Percentiles rank a stretch among this genome's conserved stretches.
Conservation (phyloP, 2,329 filamentous ascomycete genomes). For the Colletotrichum noveboracense region DNA sequence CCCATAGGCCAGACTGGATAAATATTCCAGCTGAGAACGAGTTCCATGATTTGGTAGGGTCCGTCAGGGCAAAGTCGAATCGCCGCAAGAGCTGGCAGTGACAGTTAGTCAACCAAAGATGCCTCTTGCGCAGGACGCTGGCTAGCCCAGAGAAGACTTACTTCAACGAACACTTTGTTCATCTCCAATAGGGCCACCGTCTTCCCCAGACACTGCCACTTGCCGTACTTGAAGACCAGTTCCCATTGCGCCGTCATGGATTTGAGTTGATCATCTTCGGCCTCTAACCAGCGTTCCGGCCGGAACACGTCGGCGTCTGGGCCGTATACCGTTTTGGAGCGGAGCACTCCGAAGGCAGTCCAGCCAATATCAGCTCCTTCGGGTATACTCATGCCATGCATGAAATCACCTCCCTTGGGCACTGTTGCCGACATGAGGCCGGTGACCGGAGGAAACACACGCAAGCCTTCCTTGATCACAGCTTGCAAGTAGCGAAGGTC, state of each 20-base stretch:
- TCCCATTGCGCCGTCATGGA: slow-evolving; percentile 44
- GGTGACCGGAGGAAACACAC: slow-evolving; percentile 49
- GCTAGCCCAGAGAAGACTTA: slow-evolving; percentile 26
- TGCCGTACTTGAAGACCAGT: slow-evolving; percentile 48
- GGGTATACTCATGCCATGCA: slow-evolving; percentile 46
- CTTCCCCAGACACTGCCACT: slow-evolving; percentile 50
- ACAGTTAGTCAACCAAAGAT: background rate
- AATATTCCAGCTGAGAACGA: slow-evolving; percentile 38
- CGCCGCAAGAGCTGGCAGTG: slow-evolving; percentile 33
- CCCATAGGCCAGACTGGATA: slow-evolving; percentile 35
- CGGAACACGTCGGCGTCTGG: slow-evolving; percentile 46
- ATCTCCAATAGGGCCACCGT: slow-evolving; percentile 49
- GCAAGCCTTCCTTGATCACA: slow-evolving; percentile 52
- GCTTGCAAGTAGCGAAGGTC: slow-evolving; percentile 54
- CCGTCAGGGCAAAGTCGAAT: slow-evolving; percentile 36
- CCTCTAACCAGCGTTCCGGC: slow-evolving; percentile 56
- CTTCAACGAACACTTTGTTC: slow-evolving; percentile 49
- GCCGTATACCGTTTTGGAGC: slow-evolving; percentile 40
- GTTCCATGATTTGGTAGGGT: slow-evolving; percentile 35
- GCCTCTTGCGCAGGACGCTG: background rate
- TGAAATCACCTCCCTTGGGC: slow-evolving; percentile 40
- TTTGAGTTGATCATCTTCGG: slow-evolving; percentile 32
- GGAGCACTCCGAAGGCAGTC: slow-evolving; percentile 45
- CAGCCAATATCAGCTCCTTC: slow-evolving; percentile 50
- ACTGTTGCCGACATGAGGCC: slow-evolving; percentile 39